Conservation (phyloP, 2,329 filamentous ascomycete species). For the Pseudonectria foliicola region DNA sequence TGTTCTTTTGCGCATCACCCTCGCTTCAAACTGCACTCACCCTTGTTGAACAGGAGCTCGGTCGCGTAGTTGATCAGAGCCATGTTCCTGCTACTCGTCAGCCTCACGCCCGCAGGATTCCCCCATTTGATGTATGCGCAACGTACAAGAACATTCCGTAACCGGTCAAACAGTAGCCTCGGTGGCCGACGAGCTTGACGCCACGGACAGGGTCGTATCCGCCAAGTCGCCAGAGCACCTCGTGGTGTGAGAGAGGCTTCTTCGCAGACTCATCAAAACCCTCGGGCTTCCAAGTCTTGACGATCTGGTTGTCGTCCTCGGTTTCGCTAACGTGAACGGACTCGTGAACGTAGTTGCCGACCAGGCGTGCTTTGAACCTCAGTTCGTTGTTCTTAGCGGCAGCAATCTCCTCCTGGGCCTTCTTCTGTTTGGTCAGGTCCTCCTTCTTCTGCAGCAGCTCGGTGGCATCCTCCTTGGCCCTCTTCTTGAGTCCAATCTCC, state of each 20-base stretch:
- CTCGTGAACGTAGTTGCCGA: conserved; percentile 70
- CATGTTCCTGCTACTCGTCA: conserved; percentile 51
- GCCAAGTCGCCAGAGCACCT: conserved; percentile 79
- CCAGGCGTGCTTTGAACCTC: conserved; percentile 70
- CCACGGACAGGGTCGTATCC: conserved; percentile 91
- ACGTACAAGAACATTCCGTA: conserved; percentile 72
- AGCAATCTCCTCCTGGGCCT: conserved; percentile 66
- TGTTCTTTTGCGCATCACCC: no score
- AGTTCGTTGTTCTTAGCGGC: conserved; percentile 67
- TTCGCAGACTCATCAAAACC: conserved; percentile 67
- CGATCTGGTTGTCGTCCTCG: conserved; percentile 78
- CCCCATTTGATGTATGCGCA: not conserved
- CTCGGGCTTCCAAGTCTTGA: conserved; percentile 75
- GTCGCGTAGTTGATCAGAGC: conserved; percentile 93
- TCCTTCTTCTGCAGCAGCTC: conserved; percentile 74
- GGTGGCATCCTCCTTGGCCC: conserved; percentile 83
- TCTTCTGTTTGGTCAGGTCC: conserved; percentile 74
- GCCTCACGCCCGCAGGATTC: not conserved
- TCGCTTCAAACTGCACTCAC: conserved; percentile 3
- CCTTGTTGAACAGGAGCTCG: conserved; percentile 59
- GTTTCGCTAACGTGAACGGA: conserved; percentile 77
- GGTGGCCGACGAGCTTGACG: conserved; percentile 88
- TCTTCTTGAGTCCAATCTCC: conserved; percentile 86
- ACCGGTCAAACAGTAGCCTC: conserved; percentile 84
- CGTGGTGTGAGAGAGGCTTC: conserved; percentile 81